Evolutionary conservation across 2,329 filamentous ascomycete genomes (phyloP), one percentile per base, ranked within the genome.

Genomic region (Paramyrothecium roridum): DNA sequence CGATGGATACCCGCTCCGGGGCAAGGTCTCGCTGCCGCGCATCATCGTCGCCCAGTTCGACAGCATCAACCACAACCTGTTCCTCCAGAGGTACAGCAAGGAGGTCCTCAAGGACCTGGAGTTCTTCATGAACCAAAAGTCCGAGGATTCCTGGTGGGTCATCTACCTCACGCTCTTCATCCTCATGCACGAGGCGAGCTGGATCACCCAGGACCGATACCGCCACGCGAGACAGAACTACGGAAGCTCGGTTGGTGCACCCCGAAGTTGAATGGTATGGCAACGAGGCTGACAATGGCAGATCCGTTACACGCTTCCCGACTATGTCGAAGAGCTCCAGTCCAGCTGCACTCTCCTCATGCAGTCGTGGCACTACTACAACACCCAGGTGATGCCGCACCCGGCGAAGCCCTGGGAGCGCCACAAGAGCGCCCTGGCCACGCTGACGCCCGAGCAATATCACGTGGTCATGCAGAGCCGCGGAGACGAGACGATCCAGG

Each of bases 341-440:
- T 66, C 73, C 13, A 71, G 77, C 4, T 77, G 74, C 26, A 79
- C 76, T 51, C 74, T 74, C 52, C 66, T 81, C 26, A 73, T 82
- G 2, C 65, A 68, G 12, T 70, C 80, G 53, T 82, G 80, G 80
- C 76, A 80, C 50, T 82, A 81, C 59, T 82, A 75, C 64, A 77
- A 75, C 54, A 71, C 70, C 33, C 60, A 69, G 22, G 21, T 52
- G 7, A 68, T 65, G 65, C 65, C 68, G 2, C 22, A 54, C 8
- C 50, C 50, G 2, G 59, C 65, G 17, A 64, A 72, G n/a, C 67
- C 70, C 0, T 56, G 64, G 45, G 56, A 63, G 8, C 60, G 63
- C 3, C 58, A 59, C 48, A 62, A 64, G 47, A 61, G 65, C 10
- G 61, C 65, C 2, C 61, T 76, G 55, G 62, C 57, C n/a, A 52